Evolutionary conservation across 2,329 filamentous ascomycete species (phyloP).

Genomic region (Colletotrichum lini): DNA sequence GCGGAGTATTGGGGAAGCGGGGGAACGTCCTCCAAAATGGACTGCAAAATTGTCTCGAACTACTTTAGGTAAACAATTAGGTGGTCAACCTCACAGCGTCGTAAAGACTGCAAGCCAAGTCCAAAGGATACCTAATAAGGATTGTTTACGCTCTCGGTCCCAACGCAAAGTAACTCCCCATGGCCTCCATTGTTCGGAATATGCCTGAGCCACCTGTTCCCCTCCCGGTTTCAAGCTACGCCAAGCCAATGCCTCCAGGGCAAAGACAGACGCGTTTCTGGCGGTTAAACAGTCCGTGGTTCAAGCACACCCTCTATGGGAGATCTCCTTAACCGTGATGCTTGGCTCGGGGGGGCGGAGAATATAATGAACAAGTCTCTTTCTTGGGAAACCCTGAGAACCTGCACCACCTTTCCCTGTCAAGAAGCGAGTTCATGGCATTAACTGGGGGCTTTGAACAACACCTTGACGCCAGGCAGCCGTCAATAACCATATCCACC

Average conservation of each 20-base stretch:
- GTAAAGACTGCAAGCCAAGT: not conserved
- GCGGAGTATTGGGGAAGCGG: not conserved
- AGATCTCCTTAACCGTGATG: not conserved
- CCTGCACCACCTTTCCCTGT: not conserved
- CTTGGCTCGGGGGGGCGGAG: not conserved
- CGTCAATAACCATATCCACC: not conserved
- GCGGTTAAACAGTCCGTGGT: not conserved
- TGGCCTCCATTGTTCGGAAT: not conserved
- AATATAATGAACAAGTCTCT: not conserved
- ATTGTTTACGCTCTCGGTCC: too few species aligned
- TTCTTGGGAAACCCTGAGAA: not conserved
- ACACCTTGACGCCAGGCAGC: slow-evolving; percentile 2
- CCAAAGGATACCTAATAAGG: too few species aligned
- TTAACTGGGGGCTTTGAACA: not conserved
- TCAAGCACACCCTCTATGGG: slow-evolving; percentile 4
- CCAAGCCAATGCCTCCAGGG: slow-evolving; percentile 7
- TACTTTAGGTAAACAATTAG: not conserved
- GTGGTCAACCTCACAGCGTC: too few species aligned
- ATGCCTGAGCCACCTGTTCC: slow-evolving; percentile 15
- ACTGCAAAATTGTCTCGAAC: not conserved
- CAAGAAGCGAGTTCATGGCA: not conserved
- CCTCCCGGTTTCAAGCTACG: slow-evolving; percentile 12
- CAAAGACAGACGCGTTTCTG: not conserved
- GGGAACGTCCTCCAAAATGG: not conserved
- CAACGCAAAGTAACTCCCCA: too few species aligned